Base-by-base conservation (phyloP, 768 basidiomycete species). In the Daedaleopsis nitida region DNA sequence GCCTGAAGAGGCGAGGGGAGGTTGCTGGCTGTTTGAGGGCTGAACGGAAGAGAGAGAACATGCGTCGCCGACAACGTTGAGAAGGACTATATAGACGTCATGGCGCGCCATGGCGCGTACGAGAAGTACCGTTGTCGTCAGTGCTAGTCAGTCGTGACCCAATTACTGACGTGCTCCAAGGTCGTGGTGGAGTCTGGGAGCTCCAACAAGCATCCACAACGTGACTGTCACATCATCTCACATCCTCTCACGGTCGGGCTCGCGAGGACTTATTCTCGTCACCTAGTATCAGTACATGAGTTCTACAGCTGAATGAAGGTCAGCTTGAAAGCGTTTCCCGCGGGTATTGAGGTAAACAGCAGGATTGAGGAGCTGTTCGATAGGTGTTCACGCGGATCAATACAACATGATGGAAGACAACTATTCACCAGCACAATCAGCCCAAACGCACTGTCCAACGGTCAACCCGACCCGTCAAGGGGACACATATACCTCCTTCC, bases 341-440 rank as follows among this genome's bases (percentile, higher is more conserved):
- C 27, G 7, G n/a, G n/a, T n/a, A n/a, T n/a, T n/a, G n/a, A n/a
- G n/a, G n/a, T n/a, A n/a, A n/a, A 32, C 4, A 32, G 7, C 27
- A 32, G 7, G 27, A 32, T 32, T n/a, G n/a, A 32, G 27, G 7
- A 32, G 27, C 27, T 32, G 27, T 32, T 32, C 27, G 7, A 32
- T 21, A 49, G 50, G 50, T 4, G 16, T 6, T 5, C 27, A 23
- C 44, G 27, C 16, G 21, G 56, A 54, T 58, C 56, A 62, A 62
- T 62, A 62, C 61, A 58, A 62, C 61, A 62, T 21, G 47, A 38
- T 24, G 52, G 50, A 62, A 32, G 43, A 45, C 60, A 57, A 53
- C 51, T 57, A 62, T 62, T 62, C 55, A 49, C 55, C 44, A 34
- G 38, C 48, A 58, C 47, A 51, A 12, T 50, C 55, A 56, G 49